A percentile compares a stretch with the other conserved stretches of the same genome.
These are phyloP conservation scores for Populus davidiana DNA, from an alignment of 345 rosid species.

Conservation along the genomic window DNA sequence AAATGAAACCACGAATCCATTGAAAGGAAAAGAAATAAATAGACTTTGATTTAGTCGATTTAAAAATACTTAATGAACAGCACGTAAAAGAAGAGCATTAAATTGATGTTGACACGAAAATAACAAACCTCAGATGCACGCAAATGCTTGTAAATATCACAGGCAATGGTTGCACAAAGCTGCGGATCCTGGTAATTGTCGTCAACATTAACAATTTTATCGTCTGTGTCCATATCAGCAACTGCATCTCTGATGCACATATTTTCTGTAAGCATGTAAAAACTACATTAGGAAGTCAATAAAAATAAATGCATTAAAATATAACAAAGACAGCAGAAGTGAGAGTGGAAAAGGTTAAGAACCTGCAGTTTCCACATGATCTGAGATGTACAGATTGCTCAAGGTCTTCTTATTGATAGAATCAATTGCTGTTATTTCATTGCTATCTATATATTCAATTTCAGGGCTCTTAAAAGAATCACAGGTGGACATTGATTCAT, in stretches of 20 bases:
- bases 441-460: conserved; percentile 67
- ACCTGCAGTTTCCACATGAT: conserved; percentile 46
- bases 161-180: conserved; percentile 67
- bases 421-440: conserved; percentile 43
- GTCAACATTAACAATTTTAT: conserved; percentile 52
- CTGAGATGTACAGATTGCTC: conserved; percentile 72
- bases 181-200: conserved; percentile 60
- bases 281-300: neutral
- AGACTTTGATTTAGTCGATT: neutral
- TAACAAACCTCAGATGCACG: conserved; percentile 72
- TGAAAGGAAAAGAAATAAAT: neutral
- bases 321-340: neutral
- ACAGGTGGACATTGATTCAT: conserved; percentile 71
- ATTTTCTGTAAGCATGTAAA: conserved; percentile 40
- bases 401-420: conserved; percentile 69
- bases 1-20: neutral
- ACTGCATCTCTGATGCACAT: conserved; percentile 55
- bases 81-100: neutral
- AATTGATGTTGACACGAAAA: neutral
- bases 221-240: conserved; percentile 46
- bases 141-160: conserved; percentile 52
- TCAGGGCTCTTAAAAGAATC: conserved; percentile 87
- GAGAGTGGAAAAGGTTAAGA: neutral
- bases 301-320: neutral
- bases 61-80: no score